Base-by-base conservation (phyloP, 768 basidiomycete genomes). In the Termitomyces sp. region DNA sequence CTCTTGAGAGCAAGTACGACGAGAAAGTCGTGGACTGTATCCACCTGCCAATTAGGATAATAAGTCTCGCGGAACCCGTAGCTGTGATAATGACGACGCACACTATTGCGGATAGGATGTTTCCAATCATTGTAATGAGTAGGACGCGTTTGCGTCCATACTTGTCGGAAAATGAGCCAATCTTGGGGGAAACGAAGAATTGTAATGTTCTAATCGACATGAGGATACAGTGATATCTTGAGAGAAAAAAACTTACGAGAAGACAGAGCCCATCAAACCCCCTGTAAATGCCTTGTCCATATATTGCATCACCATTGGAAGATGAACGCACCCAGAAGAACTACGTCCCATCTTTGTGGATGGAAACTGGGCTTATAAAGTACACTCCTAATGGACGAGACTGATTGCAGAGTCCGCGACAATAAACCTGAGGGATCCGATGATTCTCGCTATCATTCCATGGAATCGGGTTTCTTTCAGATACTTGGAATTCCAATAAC, bases 211-310 rank as follows among this genome's bases (percentile, higher is more conserved):
- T 93, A 59, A 28, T 72, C 12, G 65, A 53, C 73, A 36, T 74
- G 63, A 74, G 72, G 50, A 72, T 63, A 20, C 66, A 58, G 24
- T 66, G 68, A 30, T 43, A 20, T n/a, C 4, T 53, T 43, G n/a
- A 42, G 24, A 20, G 45, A 18, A 26, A 63, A 64, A 13, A 30
- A 82, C 88, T 69, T 73, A 93, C 83, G 95, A 92, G 75, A 95
- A 97, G 20, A 87, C 83, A 13, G 94, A 95, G 22, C 95, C 95
- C 88, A 97, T 92, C 42, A 96, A 76, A 2, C 95, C 95, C 35
- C 88, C 88, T 86, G 61, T 24, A 51, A 20, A 30, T 30, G 12
- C 14, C 48, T 4, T 32, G 45, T 61, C n/a, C 18, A 61, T 46
- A 24, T 14, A 53, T 18, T 44, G 48, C 18, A 38, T 26, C 20